phyloP scores from a whole-genome alignment of 495 filamentous ascomycete genomes.

The Hypoxylon trugodes region DNA sequence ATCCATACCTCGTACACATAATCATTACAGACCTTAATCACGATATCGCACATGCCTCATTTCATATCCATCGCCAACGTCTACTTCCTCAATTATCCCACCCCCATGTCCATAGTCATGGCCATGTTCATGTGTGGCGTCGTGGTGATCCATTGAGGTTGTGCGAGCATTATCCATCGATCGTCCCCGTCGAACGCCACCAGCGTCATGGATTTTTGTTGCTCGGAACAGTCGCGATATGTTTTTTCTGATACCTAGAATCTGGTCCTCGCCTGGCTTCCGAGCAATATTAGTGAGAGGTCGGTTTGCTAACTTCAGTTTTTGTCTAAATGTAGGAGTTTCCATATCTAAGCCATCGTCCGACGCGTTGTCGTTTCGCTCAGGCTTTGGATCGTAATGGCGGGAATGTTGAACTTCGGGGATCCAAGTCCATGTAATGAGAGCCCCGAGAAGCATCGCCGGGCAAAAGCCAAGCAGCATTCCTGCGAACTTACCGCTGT shows the following conservation, averaged over 20 bases:
- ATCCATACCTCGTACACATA: no score
- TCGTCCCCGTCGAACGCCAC: background rate
- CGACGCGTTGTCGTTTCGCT: constrained; percentile 16
- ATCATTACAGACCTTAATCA: background rate
- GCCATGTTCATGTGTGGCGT: background rate
- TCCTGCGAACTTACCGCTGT: constrained; percentile 36
- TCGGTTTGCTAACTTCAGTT: constrained; percentile 32
- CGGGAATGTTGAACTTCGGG: constrained; percentile 47
- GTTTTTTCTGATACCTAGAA: constrained; percentile 33
- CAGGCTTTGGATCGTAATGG: constrained; percentile 16
- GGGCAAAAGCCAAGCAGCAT: constrained; percentile 44
- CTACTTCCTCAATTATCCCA: constrained; percentile 20
- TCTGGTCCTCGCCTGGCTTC: constrained; percentile 33
- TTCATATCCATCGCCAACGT: constrained; percentile 18
- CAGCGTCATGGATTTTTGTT: background rate
- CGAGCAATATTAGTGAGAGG: constrained; percentile 35
- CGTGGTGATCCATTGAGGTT: background rate
- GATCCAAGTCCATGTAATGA: constrained; percentile 50
- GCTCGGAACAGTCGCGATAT: constrained; percentile 26
- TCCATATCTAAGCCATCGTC: constrained; percentile 18
- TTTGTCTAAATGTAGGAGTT: constrained; percentile 20
- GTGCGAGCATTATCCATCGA: background rate
- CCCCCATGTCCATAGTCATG: background rate
- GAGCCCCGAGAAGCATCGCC: constrained; percentile 45
- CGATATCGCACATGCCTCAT: background rate